These are phyloP conservation scores for Lepiota subincarnata DNA, from an alignment of 768 basidiomycete genomes.

Conservation along the genomic window DNA sequence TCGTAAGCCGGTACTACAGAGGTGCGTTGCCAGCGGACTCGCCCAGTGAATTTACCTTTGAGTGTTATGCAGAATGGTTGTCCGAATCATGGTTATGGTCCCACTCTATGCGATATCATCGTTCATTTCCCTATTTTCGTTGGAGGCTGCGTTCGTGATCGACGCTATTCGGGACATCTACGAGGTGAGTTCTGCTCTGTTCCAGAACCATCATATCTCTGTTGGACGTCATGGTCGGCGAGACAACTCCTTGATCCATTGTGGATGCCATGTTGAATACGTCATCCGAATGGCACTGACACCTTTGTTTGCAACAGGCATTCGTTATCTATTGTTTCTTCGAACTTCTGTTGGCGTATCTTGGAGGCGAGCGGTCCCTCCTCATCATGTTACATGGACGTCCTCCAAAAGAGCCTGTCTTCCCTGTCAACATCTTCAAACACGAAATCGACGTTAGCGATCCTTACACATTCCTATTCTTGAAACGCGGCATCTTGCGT, in stretches of 20 bases:
- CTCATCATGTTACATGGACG: slow-evolving; percentile 91
- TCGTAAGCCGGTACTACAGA: slow-evolving; percentile 73
- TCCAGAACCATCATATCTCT: background rate
- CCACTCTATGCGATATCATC: slow-evolving; percentile 91
- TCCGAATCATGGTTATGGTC: slow-evolving; percentile 96
- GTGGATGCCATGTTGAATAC: background rate
- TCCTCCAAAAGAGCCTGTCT: slow-evolving; percentile 81
- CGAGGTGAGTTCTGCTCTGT: slow-evolving; percentile 56
- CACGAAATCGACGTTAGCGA: slow-evolving; percentile 90
- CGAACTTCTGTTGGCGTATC: slow-evolving; percentile 71
- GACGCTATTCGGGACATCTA: slow-evolving; percentile 94
- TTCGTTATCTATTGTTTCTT: slow-evolving; percentile 96
- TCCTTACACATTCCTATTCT: slow-evolving; percentile 88
- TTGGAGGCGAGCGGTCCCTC: slow-evolving; percentile 91
- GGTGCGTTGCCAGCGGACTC: slow-evolving; percentile 38
- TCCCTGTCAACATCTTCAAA: slow-evolving; percentile 81
- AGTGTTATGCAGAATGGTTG: slow-evolving; percentile 63
- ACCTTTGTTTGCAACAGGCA: slow-evolving; percentile 43
- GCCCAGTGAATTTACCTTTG: background rate
- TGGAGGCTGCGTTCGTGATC: slow-evolving; percentile 94
- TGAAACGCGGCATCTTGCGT: slow-evolving; percentile 97
- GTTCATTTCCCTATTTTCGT: slow-evolving; percentile 87
- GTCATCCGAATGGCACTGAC: slow-evolving; percentile 4
- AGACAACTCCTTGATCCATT: background rate
- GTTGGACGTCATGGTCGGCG: background rate